Percentiles rank a stretch among this genome's conserved stretches.
Conservation (phyloP, 148 eudicot species). For the Dysphania ambrosioides region DNA sequence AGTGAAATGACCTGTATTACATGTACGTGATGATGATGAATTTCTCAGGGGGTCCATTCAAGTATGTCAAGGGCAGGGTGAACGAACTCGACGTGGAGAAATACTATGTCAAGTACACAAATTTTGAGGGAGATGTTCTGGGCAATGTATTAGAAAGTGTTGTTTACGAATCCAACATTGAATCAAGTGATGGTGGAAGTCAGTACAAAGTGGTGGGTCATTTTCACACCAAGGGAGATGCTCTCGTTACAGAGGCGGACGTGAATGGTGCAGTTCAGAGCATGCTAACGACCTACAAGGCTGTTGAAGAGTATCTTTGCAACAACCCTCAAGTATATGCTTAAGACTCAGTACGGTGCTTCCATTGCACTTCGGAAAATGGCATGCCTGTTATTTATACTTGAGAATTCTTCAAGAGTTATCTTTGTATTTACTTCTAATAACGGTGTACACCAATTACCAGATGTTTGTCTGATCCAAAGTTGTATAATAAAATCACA, state of each 20-base stretch:
- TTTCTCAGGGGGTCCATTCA: conserved; percentile 18
- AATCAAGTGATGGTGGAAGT: conserved; percentile 2
- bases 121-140: conserved; percentile 9
- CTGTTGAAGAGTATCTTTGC: background rate
- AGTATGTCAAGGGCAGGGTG: conserved; percentile 14
- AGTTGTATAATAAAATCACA: too few relatives aligned
- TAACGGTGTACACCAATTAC: too few relatives aligned
- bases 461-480: too few relatives aligned
- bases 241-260: background rate
- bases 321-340: conserved; percentile 4
- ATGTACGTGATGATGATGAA: background rate
- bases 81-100: conserved; percentile 6
- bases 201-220: conserved; percentile 5
- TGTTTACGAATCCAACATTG: conserved; percentile 1
- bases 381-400: too few relatives aligned
- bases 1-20: too few relatives aligned
- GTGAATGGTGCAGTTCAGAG: background rate
- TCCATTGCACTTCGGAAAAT: too few relatives aligned
- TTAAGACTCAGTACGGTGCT: background rate
- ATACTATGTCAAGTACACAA: conserved; percentile 11
- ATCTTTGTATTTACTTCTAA: too few relatives aligned
- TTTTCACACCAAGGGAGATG: conserved; percentile 16
- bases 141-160: background rate
- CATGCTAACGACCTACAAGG: background rate
- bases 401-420: too few relatives aligned